phyloP scores from a whole-genome alignment of 768 basidiomycete genomes.

The Tephrocybe rancida region DNA sequence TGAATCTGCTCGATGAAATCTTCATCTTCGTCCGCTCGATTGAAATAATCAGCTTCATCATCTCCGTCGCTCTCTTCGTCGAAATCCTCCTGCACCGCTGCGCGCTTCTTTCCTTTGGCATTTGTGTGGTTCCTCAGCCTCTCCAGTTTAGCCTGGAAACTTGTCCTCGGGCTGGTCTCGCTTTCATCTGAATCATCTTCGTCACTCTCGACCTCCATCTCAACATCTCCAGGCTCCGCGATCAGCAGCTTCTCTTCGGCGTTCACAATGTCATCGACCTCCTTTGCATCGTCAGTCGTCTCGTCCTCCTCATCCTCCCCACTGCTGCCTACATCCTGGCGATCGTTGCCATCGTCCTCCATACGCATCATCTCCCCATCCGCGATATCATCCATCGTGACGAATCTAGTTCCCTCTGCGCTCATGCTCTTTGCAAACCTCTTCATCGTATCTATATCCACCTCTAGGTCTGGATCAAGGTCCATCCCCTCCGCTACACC shows the following conservation, averaged over 20 bases:
- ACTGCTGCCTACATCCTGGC: slow-evolving; percentile 46
- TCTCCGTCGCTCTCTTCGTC: slow-evolving; percentile 36
- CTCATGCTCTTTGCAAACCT: slow-evolving; percentile 29
- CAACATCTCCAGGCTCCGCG: slow-evolving; percentile 31
- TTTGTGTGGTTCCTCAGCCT: slow-evolving; percentile 31
- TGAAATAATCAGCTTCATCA: slow-evolving; percentile 27
- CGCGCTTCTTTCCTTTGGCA: slow-evolving; percentile 25
- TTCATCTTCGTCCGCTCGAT: slow-evolving; percentile 56
- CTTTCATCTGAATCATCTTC: slow-evolving; percentile 38
- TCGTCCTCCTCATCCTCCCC: slow-evolving; percentile 32
- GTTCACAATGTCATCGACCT: slow-evolving; percentile 40
- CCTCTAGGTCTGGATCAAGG: slow-evolving; percentile 58
- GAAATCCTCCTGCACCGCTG: slow-evolving; percentile 21
- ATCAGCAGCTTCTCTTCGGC: slow-evolving; percentile 49
- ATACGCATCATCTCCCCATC: slow-evolving; percentile 61
- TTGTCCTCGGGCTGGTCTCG: slow-evolving; percentile 41
- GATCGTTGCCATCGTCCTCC: slow-evolving; percentile 48
- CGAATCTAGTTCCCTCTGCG: slow-evolving; percentile 27
- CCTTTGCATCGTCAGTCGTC: slow-evolving; percentile 30
- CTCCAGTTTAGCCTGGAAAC: slow-evolving; percentile 49
- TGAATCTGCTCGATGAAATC: slow-evolving; percentile 55
- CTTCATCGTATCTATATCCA: slow-evolving; percentile 51
- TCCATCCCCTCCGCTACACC: slow-evolving; percentile 61
- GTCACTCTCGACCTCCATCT: slow-evolving; percentile 30
- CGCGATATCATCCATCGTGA: slow-evolving; percentile 70